Evolutionary conservation across 768 basidiomycete species (phyloP), one percentile per base, ranked within the genome.

Genomic region (Tephrocybe rancida): DNA sequence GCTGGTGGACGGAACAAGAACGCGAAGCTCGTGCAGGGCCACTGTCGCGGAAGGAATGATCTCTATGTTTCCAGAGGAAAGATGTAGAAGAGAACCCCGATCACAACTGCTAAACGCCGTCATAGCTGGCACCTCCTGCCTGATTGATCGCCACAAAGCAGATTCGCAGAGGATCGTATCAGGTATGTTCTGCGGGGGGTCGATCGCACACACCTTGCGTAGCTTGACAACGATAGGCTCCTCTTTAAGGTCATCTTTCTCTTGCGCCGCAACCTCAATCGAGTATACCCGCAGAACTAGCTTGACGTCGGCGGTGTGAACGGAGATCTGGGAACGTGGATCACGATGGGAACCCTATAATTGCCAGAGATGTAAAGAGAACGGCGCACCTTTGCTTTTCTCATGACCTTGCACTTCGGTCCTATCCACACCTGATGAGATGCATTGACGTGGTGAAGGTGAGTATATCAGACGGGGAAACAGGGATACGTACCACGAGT

Each of bases 61-160:
- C 45, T 53, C 37, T 59, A 46, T 54, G 48, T 55, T 59, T 53
- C 58, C 57, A 57, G 43, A 51, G 46, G 13, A 37, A 29, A 59
- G 34, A 32, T 22, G 34, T 19, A 50, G 44, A 50, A 45, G 39
- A 57, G 39, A 48, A 55, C 42, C 44, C 43, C 48, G 45, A 54
- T 52, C 11, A 54, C 38, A 51, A 49, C 22, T 48, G 51, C 35
- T 79, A 90, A 57, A 89, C 86, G 46, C 91, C 89, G 69, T 94
- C 91, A 72, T 94, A 92, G 69, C 88, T 92, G 29, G 92, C 91
- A 51, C 91, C 92, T 60, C 91, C 91, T 59, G 88, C 91, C 91
- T 92, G 56, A 48, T 54, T 48, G 50, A 55, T 52, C 59, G 55
- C 55, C 61, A 59, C 49, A 55, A 52, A 43, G 44, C 44, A 47